These are phyloP conservation scores for Skeletonema potamos DNA, from an alignment of 108 stramenopile species.

Conservation along the genomic window DNA sequence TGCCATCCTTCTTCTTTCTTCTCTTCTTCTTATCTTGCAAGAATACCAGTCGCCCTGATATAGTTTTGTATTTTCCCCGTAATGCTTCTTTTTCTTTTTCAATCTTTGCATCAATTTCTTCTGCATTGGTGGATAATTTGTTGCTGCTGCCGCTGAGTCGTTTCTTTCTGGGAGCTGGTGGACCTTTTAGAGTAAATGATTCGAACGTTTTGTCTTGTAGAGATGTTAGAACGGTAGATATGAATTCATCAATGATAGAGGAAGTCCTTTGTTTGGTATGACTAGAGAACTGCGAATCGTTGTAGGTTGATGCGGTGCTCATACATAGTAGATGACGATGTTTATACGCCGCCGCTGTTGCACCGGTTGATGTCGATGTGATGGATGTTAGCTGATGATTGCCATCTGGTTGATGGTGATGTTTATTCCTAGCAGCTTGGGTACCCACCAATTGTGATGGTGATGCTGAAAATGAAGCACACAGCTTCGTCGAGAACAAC, in stretches of 20 bases:
- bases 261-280: not conserved
- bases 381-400: not conserved
- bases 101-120: not conserved
- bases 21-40: constrained; percentile 29
- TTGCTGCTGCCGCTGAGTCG: constrained; percentile 2
- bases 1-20: not conserved
- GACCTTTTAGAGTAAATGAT: constrained; percentile 31
- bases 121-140: not conserved
- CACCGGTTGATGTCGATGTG: not conserved
- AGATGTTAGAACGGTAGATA: constrained; percentile 14
- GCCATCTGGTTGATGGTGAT: not conserved
- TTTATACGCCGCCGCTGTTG: not conserved
- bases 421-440: not conserved
- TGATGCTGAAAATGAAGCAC: not conserved
- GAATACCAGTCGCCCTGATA: constrained; percentile 30
- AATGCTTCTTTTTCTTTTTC: constrained; percentile 14
- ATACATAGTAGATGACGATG: not conserved
- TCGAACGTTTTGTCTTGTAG: constrained; percentile 27
- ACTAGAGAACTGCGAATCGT: not conserved
- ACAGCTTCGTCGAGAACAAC: not conserved
- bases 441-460: not conserved
- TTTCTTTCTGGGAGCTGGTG: constrained; percentile 16
- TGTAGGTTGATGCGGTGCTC: not conserved
- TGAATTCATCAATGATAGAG: constrained; percentile 20
- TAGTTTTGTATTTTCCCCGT: constrained; percentile 37